These are phyloP conservation scores for Stylonectria norvegica DNA, from an alignment of 2,329 filamentous ascomycete genomes.

Conservation along the genomic window DNA sequence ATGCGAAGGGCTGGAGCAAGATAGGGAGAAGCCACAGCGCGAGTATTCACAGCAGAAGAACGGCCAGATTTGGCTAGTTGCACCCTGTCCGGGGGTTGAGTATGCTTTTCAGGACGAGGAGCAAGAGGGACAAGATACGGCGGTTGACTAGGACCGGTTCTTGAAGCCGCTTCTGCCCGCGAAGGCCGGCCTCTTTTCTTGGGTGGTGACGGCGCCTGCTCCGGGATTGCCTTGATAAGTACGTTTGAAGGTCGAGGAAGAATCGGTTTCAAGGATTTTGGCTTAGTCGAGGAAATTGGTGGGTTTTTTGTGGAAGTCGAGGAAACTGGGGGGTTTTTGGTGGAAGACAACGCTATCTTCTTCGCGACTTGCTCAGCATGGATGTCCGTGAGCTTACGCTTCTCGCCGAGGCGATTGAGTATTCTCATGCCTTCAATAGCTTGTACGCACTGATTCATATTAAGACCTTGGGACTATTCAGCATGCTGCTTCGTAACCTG, in stretches of 20 bases:
- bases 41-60: no score
- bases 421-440: slow-evolving; percentile 39
- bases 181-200: slow-evolving; percentile 47
- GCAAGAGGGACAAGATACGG: no score
- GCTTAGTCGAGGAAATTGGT: slow-evolving; percentile 5
- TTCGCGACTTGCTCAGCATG: slow-evolving; percentile 32
- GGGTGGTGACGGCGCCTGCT: slow-evolving; percentile 13
- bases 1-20: no score
- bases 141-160: no score
- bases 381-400: slow-evolving; percentile 37
- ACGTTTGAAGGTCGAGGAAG: slow-evolving; percentile 23
- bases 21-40: no score
- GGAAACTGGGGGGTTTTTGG: no score
- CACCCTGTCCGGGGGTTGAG: slow-evolving; percentile 2
- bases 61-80: no score
- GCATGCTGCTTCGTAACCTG: slow-evolving; percentile 2
- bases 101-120: slow-evolving; percentile 24
- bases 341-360: no score
- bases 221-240: no score
- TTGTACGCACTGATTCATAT: slow-evolving; percentile 44
- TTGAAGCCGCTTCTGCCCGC: slow-evolving; percentile 44
- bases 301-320: no score
- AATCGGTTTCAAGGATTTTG: slow-evolving; percentile 16
- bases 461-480: slow-evolving; percentile 39
- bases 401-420: slow-evolving; percentile 26